phyloP scores from a whole-genome alignment of 2,329 filamentous ascomycete species.

The Ciborinia camelliae region DNA sequence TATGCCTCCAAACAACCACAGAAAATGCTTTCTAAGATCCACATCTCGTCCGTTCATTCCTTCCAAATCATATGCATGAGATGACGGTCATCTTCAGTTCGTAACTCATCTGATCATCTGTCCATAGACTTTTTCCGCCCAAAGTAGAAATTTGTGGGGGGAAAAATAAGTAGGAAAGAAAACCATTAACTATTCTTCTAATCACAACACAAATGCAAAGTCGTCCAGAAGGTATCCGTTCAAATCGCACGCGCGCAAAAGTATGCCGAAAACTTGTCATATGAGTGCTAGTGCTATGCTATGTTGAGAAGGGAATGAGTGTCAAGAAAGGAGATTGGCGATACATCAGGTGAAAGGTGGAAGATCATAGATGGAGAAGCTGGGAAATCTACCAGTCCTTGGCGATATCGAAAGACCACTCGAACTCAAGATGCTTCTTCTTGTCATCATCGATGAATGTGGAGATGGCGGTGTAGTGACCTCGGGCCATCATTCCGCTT shows the following conservation, averaged over 20 bases:
- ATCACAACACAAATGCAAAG: not conserved
- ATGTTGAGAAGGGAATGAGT: not conserved
- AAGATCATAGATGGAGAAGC: not conserved
- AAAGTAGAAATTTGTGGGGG: slow-evolving; percentile 1
- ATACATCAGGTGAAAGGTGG: not conserved
- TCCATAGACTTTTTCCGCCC: slow-evolving; percentile 10
- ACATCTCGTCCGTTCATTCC: not conserved
- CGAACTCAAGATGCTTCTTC: slow-evolving; percentile 83
- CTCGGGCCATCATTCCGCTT: slow-evolving; percentile 82
- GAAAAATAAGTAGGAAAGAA: not conserved
- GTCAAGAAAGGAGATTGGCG: not conserved
- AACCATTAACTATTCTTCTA: not conserved
- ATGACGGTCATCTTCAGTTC: slow-evolving; percentile 2
- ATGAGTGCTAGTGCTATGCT: slow-evolving; percentile 10
- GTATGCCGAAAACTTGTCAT: not conserved
- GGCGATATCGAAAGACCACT: slow-evolving; percentile 94
- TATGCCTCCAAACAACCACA: slow-evolving; percentile 10
- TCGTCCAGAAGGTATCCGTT: not conserved
- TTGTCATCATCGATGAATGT: slow-evolving; percentile 96
- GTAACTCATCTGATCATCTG: slow-evolving; percentile 8
- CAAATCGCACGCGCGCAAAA: not conserved
- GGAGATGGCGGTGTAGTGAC: slow-evolving; percentile 84
- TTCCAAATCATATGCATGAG: slow-evolving; percentile 9
- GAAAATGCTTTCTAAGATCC: not conserved
- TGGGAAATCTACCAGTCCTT: slow-evolving; percentile 75